Base-by-base conservation (phyloP, 805 yeast species). In the Spathaspora arborariae region DNA sequence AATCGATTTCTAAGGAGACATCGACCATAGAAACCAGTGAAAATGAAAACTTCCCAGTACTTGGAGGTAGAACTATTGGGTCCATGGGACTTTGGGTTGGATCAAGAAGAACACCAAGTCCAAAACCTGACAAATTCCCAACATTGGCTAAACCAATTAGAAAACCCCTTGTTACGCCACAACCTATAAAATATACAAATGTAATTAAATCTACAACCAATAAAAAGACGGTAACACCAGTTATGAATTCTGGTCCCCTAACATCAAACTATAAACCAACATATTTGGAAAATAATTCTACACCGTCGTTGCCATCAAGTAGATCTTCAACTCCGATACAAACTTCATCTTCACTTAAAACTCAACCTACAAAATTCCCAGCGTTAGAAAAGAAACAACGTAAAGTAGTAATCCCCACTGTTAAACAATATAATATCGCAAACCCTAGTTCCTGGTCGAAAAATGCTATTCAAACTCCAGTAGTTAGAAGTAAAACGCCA, bases 361-460 rank as follows among this genome's bases (percentile, higher is more conserved):
- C 50, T 21, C 52, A 50, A 41, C 34, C 56, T 20, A 18, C 56
- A 11, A 63, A 75, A 51, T 78, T 81, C 56, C 86, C 87, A 3
- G 72, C 79, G 0, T 59, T 77, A 33, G 66, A 63, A 49, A 67
- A 72, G 54, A 77, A 75, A 57, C 56, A 63, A 20, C 39, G 42
- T 48, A 64, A 56, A 47, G 54, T n/a, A n/a, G n/a, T 50, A 7
- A 71, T 78, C 45, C 88, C 90, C 2, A 72, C 85, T 36, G 87
- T 85, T 3, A 81, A 80, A 41, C 80, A 82, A 6, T 62, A 74
- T 13, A 49, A 51, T 19, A 45, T 51, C 26, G 39, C 49, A 4
- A 56, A 57, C 13, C 53, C 60, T 2, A 39, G 42, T 26, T 49
- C 51, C 34, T 62, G 67, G 67, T 61, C 63, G 1, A 39, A 42